These are phyloP conservation scores for Daucus carota DNA, from an alignment of 129 eudicot species.

Conservation along the genomic window DH1_v3.0 NC_030389.2:44880001-44880500, in stretches of 20 bases:
- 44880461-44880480: slow-evolving; percentile 39
- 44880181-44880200: not conserved
- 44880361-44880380: slow-evolving; percentile 42
- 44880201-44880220: not conserved
- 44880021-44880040: not conserved
- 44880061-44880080: not conserved
- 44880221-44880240: not conserved
- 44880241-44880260: slow-evolving; percentile 13
- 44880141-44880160: not conserved
- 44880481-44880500: slow-evolving; percentile 48
- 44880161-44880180: too few species aligned
- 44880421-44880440: slow-evolving; percentile 36
- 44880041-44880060: not conserved
- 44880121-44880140: not conserved
- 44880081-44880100: not conserved
- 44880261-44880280: slow-evolving; percentile 38
- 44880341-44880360: slow-evolving; percentile 32
- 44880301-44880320: slow-evolving; percentile 38
- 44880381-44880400: slow-evolving; percentile 42
- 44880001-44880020: not conserved
- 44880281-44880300: slow-evolving; percentile 48
- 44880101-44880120: not conserved
- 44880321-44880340: slow-evolving; percentile 38
- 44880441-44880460: slow-evolving; percentile 41
- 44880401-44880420: slow-evolving; percentile 21